Evolutionary conservation across 352 stramenopile species (phyloP).

Genomic region (Pythium scleroteichum): DNA sequence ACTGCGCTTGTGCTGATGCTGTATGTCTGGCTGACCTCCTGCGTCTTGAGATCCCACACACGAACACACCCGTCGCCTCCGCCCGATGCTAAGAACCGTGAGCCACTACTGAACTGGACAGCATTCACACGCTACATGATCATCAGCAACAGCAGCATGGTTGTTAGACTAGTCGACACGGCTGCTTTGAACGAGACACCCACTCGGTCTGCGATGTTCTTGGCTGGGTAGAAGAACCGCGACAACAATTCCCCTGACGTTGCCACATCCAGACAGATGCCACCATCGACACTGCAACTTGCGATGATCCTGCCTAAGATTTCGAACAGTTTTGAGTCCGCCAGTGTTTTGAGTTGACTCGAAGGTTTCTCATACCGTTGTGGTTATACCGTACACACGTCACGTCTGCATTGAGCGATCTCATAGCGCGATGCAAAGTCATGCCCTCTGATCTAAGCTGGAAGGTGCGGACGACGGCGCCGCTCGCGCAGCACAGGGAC

Average conservation of each 20-base stretch:
- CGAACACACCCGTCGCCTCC: slow-evolving; percentile 57
- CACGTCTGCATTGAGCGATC: slow-evolving; percentile 54
- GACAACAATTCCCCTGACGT: slow-evolving; percentile 60
- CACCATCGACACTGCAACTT: slow-evolving; percentile 59
- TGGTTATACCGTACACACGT: slow-evolving; percentile 68
- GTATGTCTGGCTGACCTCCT: slow-evolving; percentile 69
- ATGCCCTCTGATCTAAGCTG: slow-evolving; percentile 56
- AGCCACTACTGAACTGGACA: slow-evolving; percentile 73
- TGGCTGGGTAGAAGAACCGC: slow-evolving; percentile 58
- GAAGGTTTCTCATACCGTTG: slow-evolving; percentile 37
- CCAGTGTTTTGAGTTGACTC: not conserved
- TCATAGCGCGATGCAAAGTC: slow-evolving; percentile 41
- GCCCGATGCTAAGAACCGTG: slow-evolving; percentile 62
- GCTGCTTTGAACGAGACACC: not conserved
- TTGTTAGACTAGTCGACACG: not conserved
- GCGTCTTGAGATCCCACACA: slow-evolving; percentile 79
- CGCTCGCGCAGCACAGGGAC: slow-evolving; percentile 60
- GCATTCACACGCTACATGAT: slow-evolving; percentile 51
- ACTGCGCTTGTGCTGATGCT: slow-evolving; percentile 61
- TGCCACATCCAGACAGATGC: slow-evolving; percentile 59
- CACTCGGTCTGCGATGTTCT: slow-evolving; percentile 40
- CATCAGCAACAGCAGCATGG: not conserved
- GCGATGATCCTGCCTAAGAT: slow-evolving; percentile 55
- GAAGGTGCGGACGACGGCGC: slow-evolving; percentile 59
- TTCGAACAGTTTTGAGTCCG: not conserved